A percentile compares a stretch with the other conserved stretches of the same genome.
These are phyloP conservation scores for Solanum piurae DNA, from an alignment of 257 asterid genomes.

Conservation along the genomic window DNA sequence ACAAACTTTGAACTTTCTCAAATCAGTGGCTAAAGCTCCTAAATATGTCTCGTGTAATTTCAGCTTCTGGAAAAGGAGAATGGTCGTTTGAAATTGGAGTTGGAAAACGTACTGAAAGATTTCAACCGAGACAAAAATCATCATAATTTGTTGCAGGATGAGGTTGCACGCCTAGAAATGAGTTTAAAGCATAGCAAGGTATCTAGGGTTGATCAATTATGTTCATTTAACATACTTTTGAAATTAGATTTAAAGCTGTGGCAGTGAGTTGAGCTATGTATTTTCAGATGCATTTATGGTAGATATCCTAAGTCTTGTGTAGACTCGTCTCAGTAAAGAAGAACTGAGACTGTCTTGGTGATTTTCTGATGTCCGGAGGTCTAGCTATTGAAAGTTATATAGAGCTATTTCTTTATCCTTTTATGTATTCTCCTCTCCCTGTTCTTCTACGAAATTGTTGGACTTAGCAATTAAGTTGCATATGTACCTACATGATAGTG, in stretches of 20 bases:
- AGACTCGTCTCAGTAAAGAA: background rate
- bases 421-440: background rate
- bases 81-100: constrained; percentile 25
- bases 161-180: constrained; percentile 37
- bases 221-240: background rate
- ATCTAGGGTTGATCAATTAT: background rate
- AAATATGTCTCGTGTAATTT: background rate
- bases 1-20: background rate
- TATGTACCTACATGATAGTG: background rate
- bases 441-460: background rate
- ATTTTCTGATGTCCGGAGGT: background rate
- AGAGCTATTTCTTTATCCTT: background rate
- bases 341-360: background rate
- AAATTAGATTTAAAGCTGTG: background rate
- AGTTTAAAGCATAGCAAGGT: constrained; percentile 49
- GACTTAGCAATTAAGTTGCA: background rate
- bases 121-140: constrained; percentile 47
- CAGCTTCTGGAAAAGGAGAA: constrained; percentile 69
- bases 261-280: background rate
- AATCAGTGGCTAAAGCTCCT: background rate
- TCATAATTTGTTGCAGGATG: constrained; percentile 31
- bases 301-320: background rate
- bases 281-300: background rate
- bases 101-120: constrained; percentile 39
- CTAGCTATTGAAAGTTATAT: background rate